Base-by-base conservation (phyloP, 1,284 basidiomycete genomes). In the Apiotrichum mycotoxinovorans region DNA sequence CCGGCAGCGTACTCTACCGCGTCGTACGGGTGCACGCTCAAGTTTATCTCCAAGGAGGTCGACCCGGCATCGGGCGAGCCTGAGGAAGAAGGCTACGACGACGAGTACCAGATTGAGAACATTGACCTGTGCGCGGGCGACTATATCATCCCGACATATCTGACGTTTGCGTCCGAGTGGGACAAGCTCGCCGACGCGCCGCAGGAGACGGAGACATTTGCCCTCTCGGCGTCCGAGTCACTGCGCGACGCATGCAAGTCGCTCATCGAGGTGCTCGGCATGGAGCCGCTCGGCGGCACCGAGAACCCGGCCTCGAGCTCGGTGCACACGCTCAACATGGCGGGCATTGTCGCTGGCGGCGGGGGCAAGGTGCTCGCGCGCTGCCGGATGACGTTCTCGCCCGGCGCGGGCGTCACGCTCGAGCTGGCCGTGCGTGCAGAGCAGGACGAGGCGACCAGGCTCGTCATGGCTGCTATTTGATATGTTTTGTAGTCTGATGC, bases 21-120 rank as follows among this genome's bases (percentile, higher is more conserved):
- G 4, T 88, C 91, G n/a, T 95, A 97, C 82, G 82, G 83, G 61
- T 96, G 91, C 73, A 85, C 87, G n/a, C 85, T 99, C 76, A 93
- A 92, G 76, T 99, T 98, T 73, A 81, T 95, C 67, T 94, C 90
- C 79, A 98, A 98, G 78, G 96, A 99, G 74, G 84, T 98, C 18
- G 96, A 99, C 76, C 96, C 96, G 17, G 82, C 87, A 26, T 95
- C 89, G n/a, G 94, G 94, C 52, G 88, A 93, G 74, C 95, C 96
- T 15, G 96, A 99, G 76, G 91, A 91, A 66, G 94, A 98, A 64
- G 96, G 96, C 9, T 99, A 98, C 78, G 89, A 93, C 73, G 96
- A 98, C 80, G 95, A 98, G 78, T 99, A 99, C 79, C 89, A 93
- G 76, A 82, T 97, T 42, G 95, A 98, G 77, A 96, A 98, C 65